Evolutionary conservation across 257 asterid species (phyloP).

Genomic region (Solanum tarijense): DNA sequence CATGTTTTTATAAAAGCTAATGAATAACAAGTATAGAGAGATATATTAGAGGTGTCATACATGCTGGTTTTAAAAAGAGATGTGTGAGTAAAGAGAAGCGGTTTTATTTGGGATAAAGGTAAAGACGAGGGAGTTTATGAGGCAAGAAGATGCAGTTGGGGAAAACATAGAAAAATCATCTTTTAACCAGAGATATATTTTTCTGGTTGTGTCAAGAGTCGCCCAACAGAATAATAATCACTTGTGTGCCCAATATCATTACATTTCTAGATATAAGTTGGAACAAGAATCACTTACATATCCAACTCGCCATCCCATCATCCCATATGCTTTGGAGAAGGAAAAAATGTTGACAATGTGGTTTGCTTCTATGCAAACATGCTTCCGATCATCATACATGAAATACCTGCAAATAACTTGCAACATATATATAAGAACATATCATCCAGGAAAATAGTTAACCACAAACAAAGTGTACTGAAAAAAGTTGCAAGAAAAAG

Average conservation of each 20-base stretch:
- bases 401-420: slow-evolving; percentile 55
- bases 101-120: not conserved
- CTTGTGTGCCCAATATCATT: not conserved
- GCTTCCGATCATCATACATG: slow-evolving; percentile 92
- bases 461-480: not conserved
- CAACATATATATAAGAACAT: not conserved
- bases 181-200: not conserved
- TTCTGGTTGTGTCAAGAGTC: not conserved
- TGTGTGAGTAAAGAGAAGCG: not conserved
- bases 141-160: not conserved
- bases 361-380: slow-evolving; percentile 56
- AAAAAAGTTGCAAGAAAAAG: not conserved
- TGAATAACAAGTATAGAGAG: not conserved
- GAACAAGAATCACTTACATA: slow-evolving; percentile 48
- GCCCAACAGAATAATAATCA: not conserved
- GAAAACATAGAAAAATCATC: not conserved
- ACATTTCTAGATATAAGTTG: not conserved
- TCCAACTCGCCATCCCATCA: slow-evolving; percentile 99
- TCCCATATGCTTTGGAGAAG: slow-evolving; percentile 96
- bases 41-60: not conserved
- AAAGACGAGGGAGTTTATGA: not conserved
- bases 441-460: not conserved
- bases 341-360: slow-evolving; percentile 89
- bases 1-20: not conserved
- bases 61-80: not conserved